Conservation (phyloP, 139 green algal genomes). For the Tetradesmus obliquus region DNA sequence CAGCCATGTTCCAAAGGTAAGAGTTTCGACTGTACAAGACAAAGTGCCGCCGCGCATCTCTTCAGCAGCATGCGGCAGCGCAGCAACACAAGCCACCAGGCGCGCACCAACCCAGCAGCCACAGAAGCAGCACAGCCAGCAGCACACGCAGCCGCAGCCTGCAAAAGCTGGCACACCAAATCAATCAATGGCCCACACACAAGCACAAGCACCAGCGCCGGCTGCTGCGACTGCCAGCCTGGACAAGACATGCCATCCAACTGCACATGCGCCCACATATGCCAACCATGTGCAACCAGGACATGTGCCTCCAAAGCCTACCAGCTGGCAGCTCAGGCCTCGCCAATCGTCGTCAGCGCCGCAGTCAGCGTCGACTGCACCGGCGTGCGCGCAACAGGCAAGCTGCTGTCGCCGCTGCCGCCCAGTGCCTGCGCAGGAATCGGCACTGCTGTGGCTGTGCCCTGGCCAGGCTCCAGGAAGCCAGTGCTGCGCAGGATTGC, state of each 20-base stretch:
- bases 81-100: background rate
- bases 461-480: constrained; percentile 52
- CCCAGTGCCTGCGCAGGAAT: background rate
- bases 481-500: constrained; percentile 62
- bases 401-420: background rate
- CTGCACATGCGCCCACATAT: too few species aligned
- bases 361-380: constrained; percentile 43
- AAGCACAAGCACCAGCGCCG: too few species aligned
- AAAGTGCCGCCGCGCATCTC: background rate
- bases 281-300: too few species aligned
- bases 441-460: background rate
- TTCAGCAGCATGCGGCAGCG: background rate
- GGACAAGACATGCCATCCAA: background rate
- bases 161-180: background rate
- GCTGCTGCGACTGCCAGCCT: background rate
- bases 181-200: too few species aligned
- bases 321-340: background rate
- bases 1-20: background rate
- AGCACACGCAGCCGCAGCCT: background rate
- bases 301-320: too few species aligned
- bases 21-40: background rate
- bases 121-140: background rate
- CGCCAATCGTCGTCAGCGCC: constrained; percentile 48
- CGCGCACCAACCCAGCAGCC: background rate
- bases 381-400: background rate